These are phyloP conservation scores for Picea sitchensis DNA, from an alignment of 75 land plant species.

Conservation along the genomic window DNA sequence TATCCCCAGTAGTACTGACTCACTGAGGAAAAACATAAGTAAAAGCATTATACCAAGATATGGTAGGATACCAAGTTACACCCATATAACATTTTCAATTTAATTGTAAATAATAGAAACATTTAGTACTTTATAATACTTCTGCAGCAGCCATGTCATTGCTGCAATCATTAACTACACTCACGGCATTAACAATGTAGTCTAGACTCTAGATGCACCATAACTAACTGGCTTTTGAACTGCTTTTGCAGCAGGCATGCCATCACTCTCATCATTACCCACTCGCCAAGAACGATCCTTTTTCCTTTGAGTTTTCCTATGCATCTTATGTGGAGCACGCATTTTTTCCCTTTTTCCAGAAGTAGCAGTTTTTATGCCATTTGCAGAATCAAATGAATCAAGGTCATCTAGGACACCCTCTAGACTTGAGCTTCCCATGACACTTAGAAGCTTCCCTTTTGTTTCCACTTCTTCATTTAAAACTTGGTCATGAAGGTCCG, in stretches of 20 bases:
- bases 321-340: slow-evolving; percentile 66
- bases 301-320: slow-evolving; percentile 81
- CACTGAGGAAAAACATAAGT: not conserved
- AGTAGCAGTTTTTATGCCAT: slow-evolving; percentile 18
- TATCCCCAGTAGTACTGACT: not conserved
- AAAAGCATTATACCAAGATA: not conserved
- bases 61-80: not conserved
- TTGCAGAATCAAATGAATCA: slow-evolving; percentile 51
- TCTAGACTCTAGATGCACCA: slow-evolving; percentile 27
- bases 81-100: not conserved
- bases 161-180: not conserved
- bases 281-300: slow-evolving; percentile 95
- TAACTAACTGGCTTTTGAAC: slow-evolving; percentile 70
- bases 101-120: not conserved
- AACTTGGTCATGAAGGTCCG: slow-evolving; percentile 14
- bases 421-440: slow-evolving; percentile 20
- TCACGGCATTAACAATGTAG: not conserved
- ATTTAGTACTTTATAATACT: not conserved
- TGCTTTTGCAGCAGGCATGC: slow-evolving; percentile 79
- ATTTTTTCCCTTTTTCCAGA: slow-evolving; percentile 4
- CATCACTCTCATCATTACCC: slow-evolving; percentile 64
- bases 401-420: slow-evolving; percentile 57
- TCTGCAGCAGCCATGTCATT: not conserved
- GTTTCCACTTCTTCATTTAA: not conserved
- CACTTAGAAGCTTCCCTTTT: slow-evolving; percentile 16